A percentile compares a stretch with the other conserved stretches of the same genome.
These are phyloP conservation scores for Phyllosticta citribraziliensis DNA, from an alignment of 2,329 filamentous ascomycete genomes.

Conservation along the genomic window DNA sequence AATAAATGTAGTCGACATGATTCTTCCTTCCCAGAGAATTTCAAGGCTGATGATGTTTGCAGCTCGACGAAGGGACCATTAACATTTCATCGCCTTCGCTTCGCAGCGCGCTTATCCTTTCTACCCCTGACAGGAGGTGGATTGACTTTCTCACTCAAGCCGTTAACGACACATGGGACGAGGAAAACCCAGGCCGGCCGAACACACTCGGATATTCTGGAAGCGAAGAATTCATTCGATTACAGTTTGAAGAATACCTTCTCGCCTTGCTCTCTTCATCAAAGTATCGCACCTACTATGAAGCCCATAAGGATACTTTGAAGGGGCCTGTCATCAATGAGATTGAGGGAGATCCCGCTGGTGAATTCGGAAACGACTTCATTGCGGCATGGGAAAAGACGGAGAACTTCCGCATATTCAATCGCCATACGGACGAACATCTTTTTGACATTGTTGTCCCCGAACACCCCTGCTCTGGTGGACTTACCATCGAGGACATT, in stretches of 20 bases:
- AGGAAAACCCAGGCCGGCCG: slow-evolving; percentile 75
- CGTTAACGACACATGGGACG: slow-evolving; percentile 95
- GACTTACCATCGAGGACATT: slow-evolving; percentile 86
- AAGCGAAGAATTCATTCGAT: slow-evolving; percentile 92
- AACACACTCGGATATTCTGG: slow-evolving; percentile 91
- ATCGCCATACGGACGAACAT: slow-evolving; percentile 61
- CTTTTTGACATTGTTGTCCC: slow-evolving; percentile 93
- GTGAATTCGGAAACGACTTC: slow-evolving; percentile 77
- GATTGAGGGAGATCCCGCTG: slow-evolving; percentile 67
- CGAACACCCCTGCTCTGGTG: slow-evolving; percentile 84
- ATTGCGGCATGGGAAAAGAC: slow-evolving; percentile 80
- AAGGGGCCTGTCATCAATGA: slow-evolving; percentile 47
- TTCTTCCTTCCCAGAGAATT: no score
- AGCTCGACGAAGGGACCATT: slow-evolving; percentile 77
- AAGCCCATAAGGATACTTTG: slow-evolving; percentile 40
- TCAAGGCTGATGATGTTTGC: background rate
- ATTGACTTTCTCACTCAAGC: slow-evolving; percentile 92
- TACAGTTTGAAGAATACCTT: slow-evolving; percentile 96
- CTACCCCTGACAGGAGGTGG: slow-evolving; percentile 84
- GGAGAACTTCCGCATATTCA: slow-evolving; percentile 86
- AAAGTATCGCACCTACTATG: slow-evolving; percentile 62
- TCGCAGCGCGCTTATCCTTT: slow-evolving; percentile 64
- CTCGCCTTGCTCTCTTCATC: slow-evolving; percentile 77
- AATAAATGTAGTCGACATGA: slow-evolving; percentile 53
- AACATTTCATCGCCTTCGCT: slow-evolving; percentile 75